Evolutionary conservation across 2,329 filamentous ascomycete genomes (phyloP).

Genomic region (Paracoccidioides lutzii): DNA sequence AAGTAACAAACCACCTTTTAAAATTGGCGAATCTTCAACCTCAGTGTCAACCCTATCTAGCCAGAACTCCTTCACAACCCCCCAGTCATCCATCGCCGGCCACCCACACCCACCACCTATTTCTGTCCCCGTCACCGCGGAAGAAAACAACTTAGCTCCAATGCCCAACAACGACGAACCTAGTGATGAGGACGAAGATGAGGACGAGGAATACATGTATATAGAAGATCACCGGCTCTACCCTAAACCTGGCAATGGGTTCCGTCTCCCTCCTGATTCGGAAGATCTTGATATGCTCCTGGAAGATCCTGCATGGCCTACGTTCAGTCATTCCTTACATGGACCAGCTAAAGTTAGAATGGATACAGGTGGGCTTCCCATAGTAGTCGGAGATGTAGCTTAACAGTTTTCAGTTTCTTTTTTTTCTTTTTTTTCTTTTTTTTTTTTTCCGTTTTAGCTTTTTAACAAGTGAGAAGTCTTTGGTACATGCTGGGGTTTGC

Average conservation of each 20-base stretch:
- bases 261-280: constrained; percentile 44
- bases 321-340: constrained; percentile 41
- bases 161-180: neutral
- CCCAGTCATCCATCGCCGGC: constrained; percentile 5
- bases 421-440: neutral
- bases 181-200: constrained; percentile 12
- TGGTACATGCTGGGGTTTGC: too few relatives aligned
- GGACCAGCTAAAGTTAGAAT: constrained; percentile 13
- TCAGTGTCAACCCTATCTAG: constrained; percentile 3
- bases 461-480: too few relatives aligned
- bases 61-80: constrained; percentile 1
- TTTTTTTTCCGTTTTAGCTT: neutral
- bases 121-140: neutral
- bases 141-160: neutral
- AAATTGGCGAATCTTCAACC: constrained; percentile 6
- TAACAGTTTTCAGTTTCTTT: constrained; percentile 3
- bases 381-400: constrained; percentile 8
- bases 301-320: constrained; percentile 43
- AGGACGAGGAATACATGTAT: constrained; percentile 34
- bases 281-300: constrained; percentile 50
- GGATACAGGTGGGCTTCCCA: constrained; percentile 2
- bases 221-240: constrained; percentile 49
- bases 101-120: constrained; percentile 10
- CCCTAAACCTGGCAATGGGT: constrained; percentile 49
- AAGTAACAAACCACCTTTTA: constrained; percentile 7